Percentiles rank a stretch among this genome's conserved stretches.
These are phyloP conservation scores for Microbotryum violaceum DNA, from an alignment of 1,284 basidiomycete species.

Conservation along the genomic window DNA sequence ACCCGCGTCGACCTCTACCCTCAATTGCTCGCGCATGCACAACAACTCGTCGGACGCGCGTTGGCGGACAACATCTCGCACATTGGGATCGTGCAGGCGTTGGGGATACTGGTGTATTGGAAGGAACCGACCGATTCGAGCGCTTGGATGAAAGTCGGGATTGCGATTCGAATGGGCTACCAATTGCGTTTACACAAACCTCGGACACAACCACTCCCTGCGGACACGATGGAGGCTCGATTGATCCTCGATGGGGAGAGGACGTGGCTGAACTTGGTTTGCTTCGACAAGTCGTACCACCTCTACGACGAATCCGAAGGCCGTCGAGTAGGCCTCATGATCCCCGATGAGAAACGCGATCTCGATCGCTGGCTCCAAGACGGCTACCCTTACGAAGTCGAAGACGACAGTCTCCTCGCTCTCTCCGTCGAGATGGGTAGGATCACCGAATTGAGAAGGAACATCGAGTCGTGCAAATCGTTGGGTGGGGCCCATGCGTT, in stretches of 20 bases:
- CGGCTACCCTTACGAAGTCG: constrained; percentile 5
- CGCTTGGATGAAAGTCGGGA: constrained; percentile 24
- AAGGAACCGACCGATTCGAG: constrained; percentile 40
- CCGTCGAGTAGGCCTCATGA: constrained; percentile 6
- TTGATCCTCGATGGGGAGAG: constrained; percentile 15
- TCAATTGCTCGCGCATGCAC: constrained; percentile 57
- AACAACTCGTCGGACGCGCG: constrained; percentile 58
- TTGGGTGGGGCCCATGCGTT: too few relatives aligned
- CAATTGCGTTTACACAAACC: constrained; percentile 13
- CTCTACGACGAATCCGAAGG: constrained; percentile 15
- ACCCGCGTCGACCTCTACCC: constrained; percentile 62
- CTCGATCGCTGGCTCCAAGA: background rate
- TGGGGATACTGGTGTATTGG: constrained; percentile 78
- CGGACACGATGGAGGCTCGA: constrained; percentile 13
- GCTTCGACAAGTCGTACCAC: constrained; percentile 5
- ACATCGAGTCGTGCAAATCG: too few relatives aligned
- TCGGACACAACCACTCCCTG: constrained; percentile 1
- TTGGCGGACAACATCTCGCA: constrained; percentile 64
- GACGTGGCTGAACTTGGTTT: constrained; percentile 15
- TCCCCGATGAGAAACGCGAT: constrained; percentile 12
- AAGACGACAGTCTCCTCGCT: constrained; percentile 9
- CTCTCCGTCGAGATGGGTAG: background rate
- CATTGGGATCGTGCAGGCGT: constrained; percentile 73
- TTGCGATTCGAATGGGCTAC: constrained; percentile 17
- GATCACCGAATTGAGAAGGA: background rate